Base-by-base conservation (phyloP, 495 filamentous ascomycete species). In the Aspergillus diversus region DNA sequence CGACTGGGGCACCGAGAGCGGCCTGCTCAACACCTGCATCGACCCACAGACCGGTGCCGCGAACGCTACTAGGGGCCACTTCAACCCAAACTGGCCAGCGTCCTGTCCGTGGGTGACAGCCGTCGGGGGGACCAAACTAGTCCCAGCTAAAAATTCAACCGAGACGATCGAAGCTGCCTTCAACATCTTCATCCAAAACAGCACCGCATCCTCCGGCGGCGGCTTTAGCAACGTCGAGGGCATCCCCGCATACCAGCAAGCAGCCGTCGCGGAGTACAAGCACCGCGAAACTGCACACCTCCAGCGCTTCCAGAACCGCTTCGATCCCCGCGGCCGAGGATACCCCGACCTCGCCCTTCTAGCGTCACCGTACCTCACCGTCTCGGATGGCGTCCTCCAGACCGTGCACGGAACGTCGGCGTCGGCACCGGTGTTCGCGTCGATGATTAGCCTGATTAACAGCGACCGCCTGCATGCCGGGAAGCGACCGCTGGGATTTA, bases 311-410 rank as follows among this genome's bases (percentile, higher is more conserved):
- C 67, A 69, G 7, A 65, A 76, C 52, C 75, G 80, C 65, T 81
- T 88, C 79, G 80, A 90, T 71, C 72, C 73, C 16, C 69, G 71
- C 4, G 89, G 89, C 0, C 83, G 90, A 7, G 91, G 84, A 5
- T 87, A 88, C 64, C 91, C 91, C 0, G 91, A 94, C 66, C 83
- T 93, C 55, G 80, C 79, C 12, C 80, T 83, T 17, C 81, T 85
- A 61, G 78, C 79, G 17, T 31, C 0, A 56, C 75, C 69, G 43
- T 74, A 71, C 63, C 59, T 66, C 16, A 68, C 71, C 21, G 55
- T 73, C 49, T 58, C 72, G 13, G 60, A 68, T 33, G 83, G 79
- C 11, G 33, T 69, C 9, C 63, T 73, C 33, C 57, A 57, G 17
- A 60, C 68, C 15, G 61, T 76, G 34, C 79, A 77, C 9, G 85